Evolutionary conservation across 1,284 basidiomycete species (phyloP), one percentile per base, ranked within the genome.

Genomic region (Tylopilus sp.): DNA sequence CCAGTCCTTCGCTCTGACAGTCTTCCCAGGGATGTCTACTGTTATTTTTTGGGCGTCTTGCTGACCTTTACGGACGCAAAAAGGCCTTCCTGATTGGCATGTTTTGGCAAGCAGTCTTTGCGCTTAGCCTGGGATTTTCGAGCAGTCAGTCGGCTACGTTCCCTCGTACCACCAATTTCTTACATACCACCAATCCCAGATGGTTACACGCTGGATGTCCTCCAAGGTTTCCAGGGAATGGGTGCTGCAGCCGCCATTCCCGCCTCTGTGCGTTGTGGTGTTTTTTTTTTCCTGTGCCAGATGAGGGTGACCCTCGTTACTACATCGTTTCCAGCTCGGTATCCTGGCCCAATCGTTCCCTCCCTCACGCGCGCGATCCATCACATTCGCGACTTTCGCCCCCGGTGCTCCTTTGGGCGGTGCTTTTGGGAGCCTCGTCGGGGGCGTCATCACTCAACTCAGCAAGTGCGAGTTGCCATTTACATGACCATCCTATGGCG

Each of bases 321-420:
- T 18, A 34, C 16, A 30, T 23, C 8, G 10, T 10, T 4, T 28
- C 19, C 50, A 87, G 82, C 72, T 92, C 16, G 89, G 90, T 2
- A 90, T 89, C 48, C 75, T 92, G 16, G 89, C 89, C 0, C 76
- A 84, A 31, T 72, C 81, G 0, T 92, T 92, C 59, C 84, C 86
- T 2, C 79, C 82, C 0, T 81, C 83, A 0, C 73, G 73, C 9
- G 74, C 81, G 1, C 77, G 90, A 6, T 81, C 85, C 0, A 68
- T 81, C 0, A 89, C 89, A 0, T 92, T 92, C 55, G 81, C 89
- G 1, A 82, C 83, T 0, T 92, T 91, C 54, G 74, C 82, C 4
- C 79, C 89, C 0, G 91, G 92, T 15, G 89, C 88, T 6, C 90
- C 92, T 0, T 65, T 93, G 1, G 92, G 90, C 0, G 84, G 76